Evolutionary conservation across 176 grass and related monocot species (phyloP).

Genomic region (Rhipidocladum racemiflorum): DNA sequence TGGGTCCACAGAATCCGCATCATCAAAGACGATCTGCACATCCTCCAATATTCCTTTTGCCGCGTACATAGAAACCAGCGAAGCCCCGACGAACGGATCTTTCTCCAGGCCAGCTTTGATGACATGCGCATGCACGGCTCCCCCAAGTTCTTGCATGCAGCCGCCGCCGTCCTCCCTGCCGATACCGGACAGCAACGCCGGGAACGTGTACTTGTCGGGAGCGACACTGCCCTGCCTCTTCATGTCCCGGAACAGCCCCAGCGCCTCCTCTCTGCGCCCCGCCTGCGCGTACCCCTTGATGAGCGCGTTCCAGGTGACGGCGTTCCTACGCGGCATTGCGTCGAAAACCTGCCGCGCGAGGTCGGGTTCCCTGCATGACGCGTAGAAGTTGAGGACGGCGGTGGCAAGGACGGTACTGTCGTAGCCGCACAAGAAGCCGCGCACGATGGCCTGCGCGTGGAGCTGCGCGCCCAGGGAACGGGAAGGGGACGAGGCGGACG

Average conservation of each 20-base stretch:
- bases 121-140: conserved; percentile 28
- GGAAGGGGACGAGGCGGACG: not conserved
- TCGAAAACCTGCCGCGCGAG: conserved; percentile 30
- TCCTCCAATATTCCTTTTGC: not conserved
- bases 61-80: conserved; percentile 23
- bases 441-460: conserved; percentile 26
- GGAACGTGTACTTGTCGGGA: conserved; percentile 43
- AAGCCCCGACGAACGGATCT: conserved; percentile 42
- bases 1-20: conserved; percentile 8
- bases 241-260: conserved; percentile 34
- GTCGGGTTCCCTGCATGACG: not conserved
- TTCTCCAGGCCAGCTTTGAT: conserved; percentile 41
- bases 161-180: not conserved
- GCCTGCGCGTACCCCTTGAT: conserved; percentile 41
- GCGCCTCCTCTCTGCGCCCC: conserved; percentile 16
- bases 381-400: conserved; percentile 14
- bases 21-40: conserved; percentile 19
- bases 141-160: conserved; percentile 10
- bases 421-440: not conserved
- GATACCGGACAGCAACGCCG: conserved; percentile 32
- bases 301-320: conserved; percentile 41
- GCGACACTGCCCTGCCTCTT: not conserved
- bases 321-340: conserved; percentile 22
- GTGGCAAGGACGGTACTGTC: not conserved
- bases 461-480: conserved; percentile 18